Evolutionary conservation across 192 early-diverging fungal genomes (phyloP).

Genomic region (Podila verticillata): DNA sequence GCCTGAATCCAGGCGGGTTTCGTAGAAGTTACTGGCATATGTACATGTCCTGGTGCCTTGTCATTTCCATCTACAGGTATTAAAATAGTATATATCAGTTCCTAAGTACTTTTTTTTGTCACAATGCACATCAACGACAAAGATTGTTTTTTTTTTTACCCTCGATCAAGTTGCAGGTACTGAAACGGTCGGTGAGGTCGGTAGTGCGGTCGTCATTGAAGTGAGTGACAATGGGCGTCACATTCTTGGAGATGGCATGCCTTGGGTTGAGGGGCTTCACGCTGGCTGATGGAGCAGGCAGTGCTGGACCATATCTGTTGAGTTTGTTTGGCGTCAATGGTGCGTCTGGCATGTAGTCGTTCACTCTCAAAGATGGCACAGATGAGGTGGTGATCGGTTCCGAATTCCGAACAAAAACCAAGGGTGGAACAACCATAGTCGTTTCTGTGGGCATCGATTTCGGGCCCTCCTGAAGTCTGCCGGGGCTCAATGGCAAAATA

Average conservation of each 20-base stretch:
- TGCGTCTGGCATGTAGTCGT: not conserved
- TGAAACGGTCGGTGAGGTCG: not conserved
- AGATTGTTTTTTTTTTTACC: not conserved
- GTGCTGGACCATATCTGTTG: not conserved
- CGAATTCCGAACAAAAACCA: not conserved
- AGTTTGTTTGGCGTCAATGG: too few species aligned
- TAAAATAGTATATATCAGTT: too few species aligned
- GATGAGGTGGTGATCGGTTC: not conserved
- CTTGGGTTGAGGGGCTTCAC: not conserved
- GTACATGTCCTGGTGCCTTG: not conserved
- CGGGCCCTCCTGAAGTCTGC: conserved; percentile 2
- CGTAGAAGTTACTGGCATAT: not conserved
- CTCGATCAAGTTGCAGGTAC: not conserved
- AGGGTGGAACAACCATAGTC: not conserved
- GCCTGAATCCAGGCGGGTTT: not conserved
- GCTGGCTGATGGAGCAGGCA: not conserved
- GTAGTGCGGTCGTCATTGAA: not conserved
- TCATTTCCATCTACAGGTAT: not conserved
- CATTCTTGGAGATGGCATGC: not conserved
- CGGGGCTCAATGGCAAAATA: not conserved
- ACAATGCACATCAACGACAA: too few species aligned
- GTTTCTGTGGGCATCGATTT: conserved; percentile 17
- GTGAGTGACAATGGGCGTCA: not conserved
- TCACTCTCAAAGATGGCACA: not conserved
- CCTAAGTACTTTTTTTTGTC: too few species aligned